phyloP scores from a whole-genome alignment of 768 basidiomycete genomes.

The Pleurotus cornucopiae region DNA sequence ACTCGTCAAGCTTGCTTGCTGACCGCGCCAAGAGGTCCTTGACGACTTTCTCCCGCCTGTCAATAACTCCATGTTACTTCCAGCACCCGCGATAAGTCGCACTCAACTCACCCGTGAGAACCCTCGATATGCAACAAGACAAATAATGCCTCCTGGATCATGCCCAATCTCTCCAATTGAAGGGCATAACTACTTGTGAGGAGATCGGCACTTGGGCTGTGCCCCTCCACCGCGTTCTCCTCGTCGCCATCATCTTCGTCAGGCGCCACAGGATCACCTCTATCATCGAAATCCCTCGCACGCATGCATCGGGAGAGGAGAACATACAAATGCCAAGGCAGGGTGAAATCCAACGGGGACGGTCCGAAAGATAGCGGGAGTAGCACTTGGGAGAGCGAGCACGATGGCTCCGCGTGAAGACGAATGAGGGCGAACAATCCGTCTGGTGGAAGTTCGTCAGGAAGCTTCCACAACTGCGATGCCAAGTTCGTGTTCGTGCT shows the following conservation, averaged over 20 bases:
- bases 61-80: neutral
- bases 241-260: slow-evolving; percentile 33
- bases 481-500: slow-evolving; percentile 23
- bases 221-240: slow-evolving; percentile 60
- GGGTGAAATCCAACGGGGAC: slow-evolving; percentile 73
- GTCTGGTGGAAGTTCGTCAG: slow-evolving; percentile 49
- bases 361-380: slow-evolving; percentile 70
- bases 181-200: slow-evolving; percentile 82
- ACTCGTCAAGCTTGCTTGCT: slow-evolving; percentile 63
- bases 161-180: slow-evolving; percentile 76
- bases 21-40: slow-evolving; percentile 75
- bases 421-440: slow-evolving; percentile 79
- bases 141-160: slow-evolving; percentile 85
- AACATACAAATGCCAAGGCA: slow-evolving; percentile 92
- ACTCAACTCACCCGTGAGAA: slow-evolving; percentile 65
- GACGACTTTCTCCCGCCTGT: slow-evolving; percentile 78
- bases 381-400: slow-evolving; percentile 65
- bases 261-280: slow-evolving; percentile 43
- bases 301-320: slow-evolving; percentile 80
- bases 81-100: slow-evolving; percentile 16
- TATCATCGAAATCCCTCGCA: slow-evolving; percentile 85
- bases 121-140: slow-evolving; percentile 87
- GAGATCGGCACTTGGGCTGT: slow-evolving; percentile 79
- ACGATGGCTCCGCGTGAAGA: slow-evolving; percentile 68
- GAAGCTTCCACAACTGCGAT: slow-evolving; percentile 34